Base-by-base conservation (phyloP, 164 flowering plant genomes). In the Umbilicus rupestris region DNA sequence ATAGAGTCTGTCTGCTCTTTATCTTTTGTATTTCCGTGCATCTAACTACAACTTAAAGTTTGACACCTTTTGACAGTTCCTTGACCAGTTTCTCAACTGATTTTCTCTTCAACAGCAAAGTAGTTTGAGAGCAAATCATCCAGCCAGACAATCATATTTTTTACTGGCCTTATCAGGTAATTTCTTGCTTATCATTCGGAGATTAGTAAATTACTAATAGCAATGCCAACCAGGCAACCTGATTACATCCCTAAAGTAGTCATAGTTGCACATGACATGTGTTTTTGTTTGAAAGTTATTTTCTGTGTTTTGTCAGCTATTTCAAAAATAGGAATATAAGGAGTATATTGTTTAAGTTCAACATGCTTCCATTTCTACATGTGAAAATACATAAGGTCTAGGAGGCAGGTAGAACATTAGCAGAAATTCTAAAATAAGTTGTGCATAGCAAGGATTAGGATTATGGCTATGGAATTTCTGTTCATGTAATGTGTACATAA, bases 21-120 rank as follows among this genome's bases (percentile, higher is more conserved):
- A 52, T 52, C 59, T 52, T 24, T 24, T 0, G 59, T 26, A 52
- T 52, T 52, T 52, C 31, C 31, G 59, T 52, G 59, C 59, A 26
- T 52, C 59, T 26, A 24, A 52, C 59, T 24, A 24, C 59, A 52
- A 52, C 59, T 52, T 8, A 52, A 52, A 52, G 59, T 55, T 55
- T 55, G 33, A 12, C 60, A 28, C 60, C 60, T 55, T n/a, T 52
- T 26, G n/a, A 11, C 31, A 55, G 28, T 55, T 1, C 12, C 60
- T 55, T 55, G 33, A 55, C 44, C 10, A 41, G 3, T 41, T 14
- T 26, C 17, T 55, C 14, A 55, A 55, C 60, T 3, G 5, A 28
- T 52, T 52, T 55, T 30, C 60, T 28, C 60, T 28, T 2, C 16
- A n/a, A n/a, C n/a, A n/a, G n/a, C n/a, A n/a, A n/a, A n/a, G n/a